Conservation (phyloP, 2,329 filamentous ascomycete species). For the Aspergillus neotritici region DNA sequence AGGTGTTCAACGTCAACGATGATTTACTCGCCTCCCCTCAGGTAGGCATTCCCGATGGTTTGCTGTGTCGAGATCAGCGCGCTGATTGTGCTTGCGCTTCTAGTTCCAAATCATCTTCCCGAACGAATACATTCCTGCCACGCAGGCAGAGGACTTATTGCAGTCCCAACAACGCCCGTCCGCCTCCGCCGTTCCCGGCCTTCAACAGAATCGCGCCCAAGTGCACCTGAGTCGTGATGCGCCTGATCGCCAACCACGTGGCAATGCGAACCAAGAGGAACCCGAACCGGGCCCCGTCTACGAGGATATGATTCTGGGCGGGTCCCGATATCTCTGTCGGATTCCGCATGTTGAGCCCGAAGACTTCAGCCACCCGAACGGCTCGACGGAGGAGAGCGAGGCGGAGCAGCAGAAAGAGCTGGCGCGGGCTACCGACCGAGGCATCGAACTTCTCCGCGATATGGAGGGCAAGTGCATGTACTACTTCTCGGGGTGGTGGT, state of each 20-base stretch:
- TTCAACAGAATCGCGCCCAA: constrained; percentile 21
- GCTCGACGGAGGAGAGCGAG: constrained; percentile 50
- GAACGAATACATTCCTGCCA: constrained; percentile 64
- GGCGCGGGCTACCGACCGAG: constrained; percentile 66
- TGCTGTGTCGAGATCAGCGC: background rate
- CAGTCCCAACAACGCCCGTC: constrained; percentile 15
- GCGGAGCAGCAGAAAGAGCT: constrained; percentile 77
- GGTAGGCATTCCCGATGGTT: constrained; percentile 45
- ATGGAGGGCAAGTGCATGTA: constrained; percentile 79
- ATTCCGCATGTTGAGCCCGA: constrained; percentile 65
- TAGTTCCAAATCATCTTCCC: constrained; percentile 78
- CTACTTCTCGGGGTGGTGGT: constrained; percentile 87
- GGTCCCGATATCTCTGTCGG: constrained; percentile 73
- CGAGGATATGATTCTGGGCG: constrained; percentile 67
- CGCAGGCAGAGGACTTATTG: constrained; percentile 59
- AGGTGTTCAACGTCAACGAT: constrained; percentile 77
- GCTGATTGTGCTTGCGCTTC: constrained; percentile 5
- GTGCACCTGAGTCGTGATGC: constrained; percentile 17
- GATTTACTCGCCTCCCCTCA: constrained; percentile 83
- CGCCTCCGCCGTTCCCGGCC: constrained; percentile 11
- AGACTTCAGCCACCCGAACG: constrained; percentile 61
- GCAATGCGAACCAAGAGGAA: constrained; percentile 52
- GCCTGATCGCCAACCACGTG: constrained; percentile 1
- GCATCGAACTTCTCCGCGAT: constrained; percentile 71
- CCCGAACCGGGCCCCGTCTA: constrained; percentile 43